Evolutionary conservation across 768 basidiomycete genomes (phyloP).

Genomic region (Crassisporium funariophilum): DNA sequence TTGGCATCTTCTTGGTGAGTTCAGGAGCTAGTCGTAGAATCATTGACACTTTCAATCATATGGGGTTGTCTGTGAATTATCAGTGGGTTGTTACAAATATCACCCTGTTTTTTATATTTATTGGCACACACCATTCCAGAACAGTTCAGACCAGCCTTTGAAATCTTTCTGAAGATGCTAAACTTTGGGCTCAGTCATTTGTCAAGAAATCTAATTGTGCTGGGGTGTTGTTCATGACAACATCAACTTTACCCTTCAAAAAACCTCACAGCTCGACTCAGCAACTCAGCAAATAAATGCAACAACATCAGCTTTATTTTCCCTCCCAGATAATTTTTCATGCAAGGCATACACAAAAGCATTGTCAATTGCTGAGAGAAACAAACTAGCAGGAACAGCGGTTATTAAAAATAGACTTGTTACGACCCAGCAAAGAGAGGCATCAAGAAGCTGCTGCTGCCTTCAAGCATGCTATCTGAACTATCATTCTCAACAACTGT

Average conservation of each 20-base stretch:
- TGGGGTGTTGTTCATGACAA: slow-evolving; percentile 17
- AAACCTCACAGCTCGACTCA: slow-evolving; percentile 14
- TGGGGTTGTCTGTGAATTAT: slow-evolving; percentile 11
- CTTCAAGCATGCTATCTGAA: slow-evolving; percentile 11
- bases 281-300: slow-evolving; percentile 16
- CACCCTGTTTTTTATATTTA: background rate
- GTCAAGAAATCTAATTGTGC: slow-evolving; percentile 1
- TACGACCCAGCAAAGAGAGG: background rate
- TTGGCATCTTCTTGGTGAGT: slow-evolving; percentile 10
- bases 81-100: slow-evolving; percentile 1
- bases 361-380: slow-evolving; percentile 5
- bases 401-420: slow-evolving; percentile 3
- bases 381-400: background rate
- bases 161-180: slow-evolving; percentile 8
- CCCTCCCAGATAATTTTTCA: slow-evolving; percentile 6
- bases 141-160: background rate
- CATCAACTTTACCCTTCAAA: slow-evolving; percentile 16
- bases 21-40: slow-evolving; percentile 8
- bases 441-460: background rate
- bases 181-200: slow-evolving; percentile 6
- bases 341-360: slow-evolving; percentile 1
- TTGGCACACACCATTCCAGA: background rate
- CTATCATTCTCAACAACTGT: slow-evolving; percentile 4
- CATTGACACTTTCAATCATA: slow-evolving; percentile 15
- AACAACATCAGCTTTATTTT: slow-evolving; percentile 14